Evolutionary conservation across 2,329 filamentous ascomycete genomes (phyloP).

Genomic region (Xenoacremonium recifei): DNA sequence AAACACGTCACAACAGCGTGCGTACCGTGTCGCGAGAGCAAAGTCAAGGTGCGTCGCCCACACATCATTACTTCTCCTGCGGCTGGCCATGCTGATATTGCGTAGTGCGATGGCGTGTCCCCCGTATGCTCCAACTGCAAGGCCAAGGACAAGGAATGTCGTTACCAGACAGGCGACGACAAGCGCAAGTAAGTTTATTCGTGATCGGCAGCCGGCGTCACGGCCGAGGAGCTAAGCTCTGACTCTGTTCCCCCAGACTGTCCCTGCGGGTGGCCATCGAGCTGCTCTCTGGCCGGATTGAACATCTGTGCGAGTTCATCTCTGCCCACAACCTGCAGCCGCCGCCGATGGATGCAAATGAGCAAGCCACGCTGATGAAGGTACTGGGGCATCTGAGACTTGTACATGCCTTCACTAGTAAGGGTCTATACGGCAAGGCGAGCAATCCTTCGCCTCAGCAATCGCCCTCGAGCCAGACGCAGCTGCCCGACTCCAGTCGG

Average conservation of each 20-base stretch:
- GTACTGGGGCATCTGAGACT: constrained; percentile 14
- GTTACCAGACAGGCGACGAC: constrained; percentile 17
- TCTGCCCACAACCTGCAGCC: constrained; percentile 36
- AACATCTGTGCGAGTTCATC: constrained; percentile 34
- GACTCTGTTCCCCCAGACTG: constrained; percentile 5
- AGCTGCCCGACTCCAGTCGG: no score
- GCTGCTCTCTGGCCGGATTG: constrained; percentile 12
- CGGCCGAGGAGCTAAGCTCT: no score
- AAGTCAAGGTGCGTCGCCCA: constrained; percentile 36
- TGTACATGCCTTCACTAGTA: constrained; percentile 11
- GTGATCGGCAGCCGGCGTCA: not conserved
- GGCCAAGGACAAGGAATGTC: constrained; percentile 16
- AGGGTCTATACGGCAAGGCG: no score
- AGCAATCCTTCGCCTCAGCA: no score
- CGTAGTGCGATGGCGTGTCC: constrained; percentile 15
- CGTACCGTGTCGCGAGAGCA: constrained; percentile 43
- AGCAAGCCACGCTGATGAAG: constrained; percentile 12
- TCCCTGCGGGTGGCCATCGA: constrained; percentile 15
- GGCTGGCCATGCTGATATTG: not conserved
- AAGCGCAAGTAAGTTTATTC: constrained; percentile 13
- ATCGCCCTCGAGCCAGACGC: no score
- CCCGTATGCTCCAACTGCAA: constrained; percentile 17
- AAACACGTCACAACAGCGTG: constrained; percentile 44
- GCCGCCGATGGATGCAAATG: constrained; percentile 31
- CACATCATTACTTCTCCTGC: constrained; percentile 14